phyloP scores from a whole-genome alignment of 345 rosid genomes.

The Toxicodendron radicans region DNA sequence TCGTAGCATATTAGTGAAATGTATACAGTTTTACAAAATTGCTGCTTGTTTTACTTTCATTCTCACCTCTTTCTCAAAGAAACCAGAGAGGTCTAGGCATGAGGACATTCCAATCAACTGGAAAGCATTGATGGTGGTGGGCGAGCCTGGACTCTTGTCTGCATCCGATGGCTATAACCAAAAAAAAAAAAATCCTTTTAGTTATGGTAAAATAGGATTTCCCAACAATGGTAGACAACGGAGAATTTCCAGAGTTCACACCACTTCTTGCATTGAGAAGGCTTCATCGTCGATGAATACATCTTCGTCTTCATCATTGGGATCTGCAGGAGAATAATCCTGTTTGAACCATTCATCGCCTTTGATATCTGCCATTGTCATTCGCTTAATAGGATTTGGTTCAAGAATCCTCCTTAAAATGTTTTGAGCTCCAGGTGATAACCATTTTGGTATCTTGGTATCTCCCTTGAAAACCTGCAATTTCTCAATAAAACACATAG shows the following conservation, averaged over 20 bases:
- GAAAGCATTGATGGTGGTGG: constrained; percentile 75
- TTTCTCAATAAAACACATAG: neutral
- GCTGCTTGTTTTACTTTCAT: neutral
- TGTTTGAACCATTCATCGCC: constrained; percentile 75
- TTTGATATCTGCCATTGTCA: constrained; percentile 63
- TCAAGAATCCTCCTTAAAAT: constrained; percentile 77
- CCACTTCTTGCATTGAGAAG: constrained; percentile 56
- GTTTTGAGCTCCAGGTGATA: constrained; percentile 75
- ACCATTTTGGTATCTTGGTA: constrained; percentile 72
- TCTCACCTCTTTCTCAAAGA: constrained; percentile 86
- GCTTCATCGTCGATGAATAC: constrained; percentile 49
- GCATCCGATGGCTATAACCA: constrained; percentile 48
- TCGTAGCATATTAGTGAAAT: no score
- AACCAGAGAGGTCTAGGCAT: constrained; percentile 87
- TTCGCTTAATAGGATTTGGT: constrained; percentile 71
- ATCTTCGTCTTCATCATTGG: constrained; percentile 73
- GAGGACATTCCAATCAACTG: constrained; percentile 98
- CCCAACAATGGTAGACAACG: neutral
- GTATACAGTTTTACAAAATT: no score
- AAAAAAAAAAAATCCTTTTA: neutral
- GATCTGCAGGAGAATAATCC: constrained; percentile 57
- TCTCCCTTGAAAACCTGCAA: constrained; percentile 90
- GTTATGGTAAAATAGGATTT: neutral
- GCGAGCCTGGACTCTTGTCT: constrained; percentile 52
- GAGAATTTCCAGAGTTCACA: constrained; percentile 26